Evolutionary conservation across 176 grass and related monocot species (phyloP).

Genomic region (Sorghum bicolor): Sorghum_bicolor_NCBIv3 NC_012872.2:70481001-70481500

Average conservation of each 20-base stretch:
- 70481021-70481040: neutral
- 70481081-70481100: conserved; percentile 3
- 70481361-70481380: neutral
- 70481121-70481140: neutral
- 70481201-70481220: conserved; percentile 3
- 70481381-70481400: conserved; percentile 9
- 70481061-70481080: neutral
- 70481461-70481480: too few species aligned
- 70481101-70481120: conserved; percentile 23
- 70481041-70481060: conserved; percentile 11
- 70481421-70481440: neutral
- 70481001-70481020: conserved; percentile 16
- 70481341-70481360: conserved; percentile 22
- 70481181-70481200: neutral
- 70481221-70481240: conserved; percentile 24
- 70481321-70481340: conserved; percentile 36
- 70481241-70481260: neutral
- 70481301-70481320: conserved; percentile 15
- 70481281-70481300: conserved; percentile 7
- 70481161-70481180: conserved; percentile 10
- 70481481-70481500: conserved; percentile 15
- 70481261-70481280: neutral
- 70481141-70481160: neutral
- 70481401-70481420: neutral
- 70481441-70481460: conserved; percentile 14